Base-by-base conservation (phyloP, 306 rosid species). In the Mimosa pudica region DNA sequence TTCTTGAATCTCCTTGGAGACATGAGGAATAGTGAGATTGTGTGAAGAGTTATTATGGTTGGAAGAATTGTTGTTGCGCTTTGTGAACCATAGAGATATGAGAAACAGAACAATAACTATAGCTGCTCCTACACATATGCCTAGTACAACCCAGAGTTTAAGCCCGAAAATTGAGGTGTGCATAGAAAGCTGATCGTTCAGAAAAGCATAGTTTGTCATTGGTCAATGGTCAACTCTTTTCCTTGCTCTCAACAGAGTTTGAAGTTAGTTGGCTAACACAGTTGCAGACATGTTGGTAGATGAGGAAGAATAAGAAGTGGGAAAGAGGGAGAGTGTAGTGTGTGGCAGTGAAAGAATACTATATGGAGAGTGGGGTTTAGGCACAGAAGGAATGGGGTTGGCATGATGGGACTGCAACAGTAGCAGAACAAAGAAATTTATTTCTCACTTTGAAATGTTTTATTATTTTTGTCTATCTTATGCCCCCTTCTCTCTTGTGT, bases 1-100 rank as follows among this genome's bases (percentile, higher is more conserved):
- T 77, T 89, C 90, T 85, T 89, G 88, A 55, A 91, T 91, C 74
- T 91, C 96, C 84, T 91, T 91, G 2, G 96, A 91, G 46, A 86
- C 80, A 13, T 70, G 45, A 4, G 74, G 57, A 49, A 70, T 70
- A 12, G 57, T 45, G 8, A 7, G 73, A 42, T 46, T 70, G 5
- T 70, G 55, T 38, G 71, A 66, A 66, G 55, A 20, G 74, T 20
- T 69, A 54, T 3, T 69, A 54, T 3, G 74, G 38, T 10, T 45
- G 55, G 74, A 69, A 20, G 74, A 10, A 20, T 45, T 45, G 57
- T 8, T 68, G 71, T 18, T 42, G 38, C 74, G 74, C 57, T 49
- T 70, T 17, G 74, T 45, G 74, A 70, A 70, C 74, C 74, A 70
- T 38, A 70, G 74, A 5, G 74, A 70, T 18, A 70, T 70, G 38